Percentiles rank a stretch among this genome's conserved stretches.
Evolutionary conservation across 345 rosid species (phyloP).

Genomic region (Ceriops tagal): DNA sequence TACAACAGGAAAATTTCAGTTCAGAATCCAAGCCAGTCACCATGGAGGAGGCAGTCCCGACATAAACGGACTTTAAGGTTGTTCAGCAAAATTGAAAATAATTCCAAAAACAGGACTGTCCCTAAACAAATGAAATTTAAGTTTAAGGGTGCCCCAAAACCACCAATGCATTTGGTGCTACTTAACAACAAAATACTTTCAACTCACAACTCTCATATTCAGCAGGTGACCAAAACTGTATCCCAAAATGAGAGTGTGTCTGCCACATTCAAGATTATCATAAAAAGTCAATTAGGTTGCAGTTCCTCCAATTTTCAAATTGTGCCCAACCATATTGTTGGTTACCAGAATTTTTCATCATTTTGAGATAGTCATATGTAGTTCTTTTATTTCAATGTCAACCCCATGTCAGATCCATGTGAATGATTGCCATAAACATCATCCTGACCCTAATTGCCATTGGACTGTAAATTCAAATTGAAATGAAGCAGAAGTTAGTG

Average conservation of each 20-base stretch:
- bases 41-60: too few species aligned
- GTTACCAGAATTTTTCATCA: background rate
- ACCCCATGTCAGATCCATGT: background rate
- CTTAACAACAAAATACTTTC: background rate
- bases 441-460: background rate
- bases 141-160: background rate
- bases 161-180: background rate
- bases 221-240: background rate
- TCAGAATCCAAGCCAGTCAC: background rate
- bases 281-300: background rate
- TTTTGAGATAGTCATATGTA: background rate
- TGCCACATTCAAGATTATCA: background rate
- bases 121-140: constrained; percentile 7
- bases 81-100: too few species aligned
- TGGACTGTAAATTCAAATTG: background rate
- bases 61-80: too few species aligned
- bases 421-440: background rate
- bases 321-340: background rate
- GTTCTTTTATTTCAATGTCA: background rate
- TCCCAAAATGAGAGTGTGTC: background rate
- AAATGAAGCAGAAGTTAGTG: background rate
- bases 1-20: constrained; percentile 15
- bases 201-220: background rate
- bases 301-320: too few species aligned
- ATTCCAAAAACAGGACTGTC: background rate